A percentile compares a stretch with the other conserved stretches of the same genome.
These are phyloP conservation scores for Puccinellia tenuiflora DNA, from an alignment of 176 grass and related monocot species.

Conservation along the genomic window DNA sequence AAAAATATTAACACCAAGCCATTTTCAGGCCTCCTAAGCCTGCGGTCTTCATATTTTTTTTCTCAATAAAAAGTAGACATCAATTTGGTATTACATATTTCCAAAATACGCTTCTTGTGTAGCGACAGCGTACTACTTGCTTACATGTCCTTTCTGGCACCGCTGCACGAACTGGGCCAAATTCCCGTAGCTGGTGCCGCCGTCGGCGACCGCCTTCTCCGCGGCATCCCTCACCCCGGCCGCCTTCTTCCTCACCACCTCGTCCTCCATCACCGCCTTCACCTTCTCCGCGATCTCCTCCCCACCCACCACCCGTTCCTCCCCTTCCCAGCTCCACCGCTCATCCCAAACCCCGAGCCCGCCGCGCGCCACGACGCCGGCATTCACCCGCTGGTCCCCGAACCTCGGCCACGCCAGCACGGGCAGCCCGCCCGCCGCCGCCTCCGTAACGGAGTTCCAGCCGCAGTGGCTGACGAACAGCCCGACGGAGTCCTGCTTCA, in stretches of 20 bases:
- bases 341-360: slow-evolving; percentile 43
- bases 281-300: slow-evolving; percentile 26
- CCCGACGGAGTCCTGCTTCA: slow-evolving; percentile 40
- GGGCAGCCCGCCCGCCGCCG: slow-evolving; percentile 35
- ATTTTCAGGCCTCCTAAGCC: too few species aligned
- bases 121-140: neutral
- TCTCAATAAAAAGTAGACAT: too few species aligned
- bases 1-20: too few species aligned
- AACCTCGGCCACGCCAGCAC: slow-evolving; percentile 58
- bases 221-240: slow-evolving; percentile 5
- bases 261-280: slow-evolving; percentile 17
- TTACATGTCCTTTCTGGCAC: neutral
- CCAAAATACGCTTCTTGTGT: too few species aligned
- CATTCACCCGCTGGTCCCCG: slow-evolving; percentile 69
- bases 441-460: slow-evolving; percentile 79
- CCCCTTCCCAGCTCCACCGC: slow-evolving; percentile 62
- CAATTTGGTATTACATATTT: too few species aligned
- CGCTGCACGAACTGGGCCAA: slow-evolving; percentile 26
- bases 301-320: slow-evolving; percentile 24
- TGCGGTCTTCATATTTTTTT: too few species aligned
- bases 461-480: slow-evolving; percentile 78
- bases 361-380: slow-evolving; percentile 19
- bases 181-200: slow-evolving; percentile 35
- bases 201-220: neutral
- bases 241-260: neutral